A percentile compares a stretch with the other conserved stretches of the same genome.
These are phyloP conservation scores for Salix viminalis DNA, from an alignment of 345 rosid genomes.

Conservation along the genomic window DNA sequence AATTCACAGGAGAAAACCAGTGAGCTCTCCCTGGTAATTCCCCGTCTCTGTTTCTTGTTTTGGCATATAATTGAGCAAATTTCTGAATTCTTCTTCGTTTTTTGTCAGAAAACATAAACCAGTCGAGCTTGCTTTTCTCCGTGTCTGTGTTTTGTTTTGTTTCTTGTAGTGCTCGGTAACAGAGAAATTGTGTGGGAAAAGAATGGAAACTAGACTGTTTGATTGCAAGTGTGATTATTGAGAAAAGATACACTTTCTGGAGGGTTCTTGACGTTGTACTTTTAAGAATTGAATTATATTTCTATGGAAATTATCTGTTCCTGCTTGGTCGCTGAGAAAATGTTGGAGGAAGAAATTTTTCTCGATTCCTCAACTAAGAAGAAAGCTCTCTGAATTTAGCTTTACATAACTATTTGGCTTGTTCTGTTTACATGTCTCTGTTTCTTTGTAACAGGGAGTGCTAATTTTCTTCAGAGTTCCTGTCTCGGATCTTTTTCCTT, in stretches of 20 bases:
- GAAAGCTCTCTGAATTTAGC: neutral
- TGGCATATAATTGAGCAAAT: neutral
- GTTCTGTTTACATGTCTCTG: neutral
- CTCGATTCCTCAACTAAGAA: neutral
- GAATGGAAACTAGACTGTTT: neutral
- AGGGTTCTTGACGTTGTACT: neutral
- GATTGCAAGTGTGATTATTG: neutral
- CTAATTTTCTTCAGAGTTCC: neutral
- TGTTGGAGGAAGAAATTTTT: neutral
- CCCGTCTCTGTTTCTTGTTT: slow-evolving; percentile 12
- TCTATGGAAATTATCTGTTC: neutral
- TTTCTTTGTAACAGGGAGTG: neutral
- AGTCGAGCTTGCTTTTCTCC: neutral
- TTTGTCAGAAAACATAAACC: neutral
- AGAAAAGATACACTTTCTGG: neutral
- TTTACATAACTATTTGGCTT: neutral
- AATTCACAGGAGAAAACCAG: slow-evolving; percentile 13
- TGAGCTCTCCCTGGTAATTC: slow-evolving; percentile 36
- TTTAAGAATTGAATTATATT: neutral
- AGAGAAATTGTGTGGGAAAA: neutral
- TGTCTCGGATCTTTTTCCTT: neutral
- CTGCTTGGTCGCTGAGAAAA: slow-evolving; percentile 8
- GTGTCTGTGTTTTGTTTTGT: neutral
- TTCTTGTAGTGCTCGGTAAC: neutral
- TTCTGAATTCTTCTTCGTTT: neutral